phyloP scores from a whole-genome alignment of 2,329 filamentous ascomycete species.

The Macrophomina phaseolina region DNA sequence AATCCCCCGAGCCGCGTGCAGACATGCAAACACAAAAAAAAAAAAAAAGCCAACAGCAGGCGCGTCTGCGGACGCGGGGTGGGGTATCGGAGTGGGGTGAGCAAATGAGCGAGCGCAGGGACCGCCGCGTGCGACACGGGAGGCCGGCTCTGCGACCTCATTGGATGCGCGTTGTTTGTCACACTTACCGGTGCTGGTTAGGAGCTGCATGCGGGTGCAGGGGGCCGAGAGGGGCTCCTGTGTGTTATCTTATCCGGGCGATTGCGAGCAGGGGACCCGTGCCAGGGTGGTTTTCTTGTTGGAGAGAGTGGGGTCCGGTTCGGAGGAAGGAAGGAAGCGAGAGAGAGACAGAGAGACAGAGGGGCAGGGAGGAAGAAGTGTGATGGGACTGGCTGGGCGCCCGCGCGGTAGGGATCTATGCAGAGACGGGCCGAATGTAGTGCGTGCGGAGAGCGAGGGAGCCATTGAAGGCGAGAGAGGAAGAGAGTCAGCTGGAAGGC shows the following conservation, averaged over 20 bases:
- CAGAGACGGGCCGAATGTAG: no score
- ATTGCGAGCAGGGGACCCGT: not conserved
- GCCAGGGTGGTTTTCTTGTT: not conserved
- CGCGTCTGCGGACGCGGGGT: no score
- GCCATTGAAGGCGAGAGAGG: no score
- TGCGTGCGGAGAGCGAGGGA: no score
- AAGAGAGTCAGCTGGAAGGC: no score
- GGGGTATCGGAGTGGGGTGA: not conserved
- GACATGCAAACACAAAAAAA: no score
- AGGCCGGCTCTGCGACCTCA: not conserved
- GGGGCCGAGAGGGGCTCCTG: not conserved
- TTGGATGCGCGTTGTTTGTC: not conserved
- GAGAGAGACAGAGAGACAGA: not conserved
- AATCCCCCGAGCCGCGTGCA: no score
- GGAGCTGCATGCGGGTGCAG: not conserved
- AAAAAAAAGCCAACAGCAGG: no score
- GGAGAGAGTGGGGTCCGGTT: not conserved
- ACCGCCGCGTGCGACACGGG: not conserved
- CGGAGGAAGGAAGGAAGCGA: not conserved
- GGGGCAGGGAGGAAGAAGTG: not conserved
- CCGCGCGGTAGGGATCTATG: no score
- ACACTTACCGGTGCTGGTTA: not conserved
- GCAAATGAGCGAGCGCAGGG: not conserved
- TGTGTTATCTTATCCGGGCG: no score
- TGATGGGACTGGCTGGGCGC: no score